Conservation (phyloP, 2,329 filamentous ascomycete genomes). For the Cadophora gregata region DNA sequence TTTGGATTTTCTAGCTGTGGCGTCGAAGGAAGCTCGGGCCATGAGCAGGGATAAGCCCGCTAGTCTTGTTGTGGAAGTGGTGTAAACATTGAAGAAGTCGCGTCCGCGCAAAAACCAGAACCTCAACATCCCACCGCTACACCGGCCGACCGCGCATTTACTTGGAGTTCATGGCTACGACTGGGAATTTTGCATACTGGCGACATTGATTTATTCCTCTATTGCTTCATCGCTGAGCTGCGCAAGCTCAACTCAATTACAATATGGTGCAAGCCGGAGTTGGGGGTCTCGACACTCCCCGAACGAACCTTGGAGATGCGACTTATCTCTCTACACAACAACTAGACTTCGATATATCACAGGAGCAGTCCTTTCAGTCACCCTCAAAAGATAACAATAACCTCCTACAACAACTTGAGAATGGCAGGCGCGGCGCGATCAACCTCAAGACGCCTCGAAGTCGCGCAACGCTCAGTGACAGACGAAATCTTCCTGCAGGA, state of each 20-base stretch:
- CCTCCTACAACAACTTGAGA: conserved; percentile 75
- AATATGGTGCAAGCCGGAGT: conserved; percentile 70
- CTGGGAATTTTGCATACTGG: conserved; percentile 35
- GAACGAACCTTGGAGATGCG: conserved; percentile 82
- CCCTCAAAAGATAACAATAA: conserved; percentile 78
- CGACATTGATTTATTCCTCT: conserved; percentile 33
- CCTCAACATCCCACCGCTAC: conserved; percentile 18
- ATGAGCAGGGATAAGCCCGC: conserved; percentile 15
- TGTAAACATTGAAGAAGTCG: conserved; percentile 39
- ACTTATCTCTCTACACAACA: conserved; percentile 73
- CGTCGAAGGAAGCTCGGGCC: conserved; percentile 21
- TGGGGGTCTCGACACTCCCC: conserved; percentile 79
- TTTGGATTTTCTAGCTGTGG: conserved; percentile 13
- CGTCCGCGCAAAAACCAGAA: conserved; percentile 27
- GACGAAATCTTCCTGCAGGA: conserved; percentile 69
- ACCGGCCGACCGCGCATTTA: conserved; percentile 34
- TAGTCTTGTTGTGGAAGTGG: conserved; percentile 28
- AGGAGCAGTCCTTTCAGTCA: conserved; percentile 85
- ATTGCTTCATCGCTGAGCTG: conserved; percentile 32
- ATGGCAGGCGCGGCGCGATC: conserved; percentile 60
- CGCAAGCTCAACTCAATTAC: conserved; percentile 36
- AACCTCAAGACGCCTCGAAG: conserved; percentile 74
- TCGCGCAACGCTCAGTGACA: conserved; percentile 73
- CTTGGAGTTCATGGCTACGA: conserved; percentile 41
- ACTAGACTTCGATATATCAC: conserved; percentile 82